Evolutionary conservation across 192 early-diverging fungal species (phyloP).

Genomic region (Mortierella hygrophila): DNA sequence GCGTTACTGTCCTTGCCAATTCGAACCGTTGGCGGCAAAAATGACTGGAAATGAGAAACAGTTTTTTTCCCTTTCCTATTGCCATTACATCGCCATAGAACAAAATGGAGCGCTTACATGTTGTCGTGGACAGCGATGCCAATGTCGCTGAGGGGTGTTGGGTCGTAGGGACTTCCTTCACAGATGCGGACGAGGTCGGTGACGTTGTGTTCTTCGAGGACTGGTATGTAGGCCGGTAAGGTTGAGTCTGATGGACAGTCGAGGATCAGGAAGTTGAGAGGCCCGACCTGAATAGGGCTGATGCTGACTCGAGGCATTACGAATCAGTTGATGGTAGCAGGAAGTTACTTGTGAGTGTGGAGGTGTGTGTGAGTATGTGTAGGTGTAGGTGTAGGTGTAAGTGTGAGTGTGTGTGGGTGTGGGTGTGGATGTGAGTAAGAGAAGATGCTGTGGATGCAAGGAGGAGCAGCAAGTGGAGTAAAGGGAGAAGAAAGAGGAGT

Average conservation of each 20-base stretch:
- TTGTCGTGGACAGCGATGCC: conserved; percentile 77
- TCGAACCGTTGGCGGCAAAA: neutral
- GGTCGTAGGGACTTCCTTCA: conserved; percentile 71
- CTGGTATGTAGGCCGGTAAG: conserved; percentile 66
- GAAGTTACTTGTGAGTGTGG: neutral
- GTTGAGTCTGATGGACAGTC: conserved; percentile 77
- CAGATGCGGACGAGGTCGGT: conserved; percentile 80
- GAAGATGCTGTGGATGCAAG: neutral
- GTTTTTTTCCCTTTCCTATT: neutral
- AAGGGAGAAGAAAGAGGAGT: neutral
- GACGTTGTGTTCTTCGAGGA: conserved; percentile 64
- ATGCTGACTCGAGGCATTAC: conserved; percentile 53
- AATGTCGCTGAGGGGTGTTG: conserved; percentile 50
- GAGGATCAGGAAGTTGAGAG: conserved; percentile 73
- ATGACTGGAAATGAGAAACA: neutral
- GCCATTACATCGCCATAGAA: neutral
- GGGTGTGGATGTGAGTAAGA: neutral
- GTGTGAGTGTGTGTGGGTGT: neutral
- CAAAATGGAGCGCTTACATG: conserved; percentile 29
- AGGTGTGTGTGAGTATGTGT: neutral
- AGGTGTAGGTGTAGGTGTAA: neutral
- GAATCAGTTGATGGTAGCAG: neutral
- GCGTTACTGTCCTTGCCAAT: neutral
- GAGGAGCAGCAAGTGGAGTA: neutral
- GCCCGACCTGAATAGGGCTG: conserved; percentile 49